Conservation (phyloP, 1,284 basidiomycete genomes). For the Filobasidium uniguttulatum region DNA sequence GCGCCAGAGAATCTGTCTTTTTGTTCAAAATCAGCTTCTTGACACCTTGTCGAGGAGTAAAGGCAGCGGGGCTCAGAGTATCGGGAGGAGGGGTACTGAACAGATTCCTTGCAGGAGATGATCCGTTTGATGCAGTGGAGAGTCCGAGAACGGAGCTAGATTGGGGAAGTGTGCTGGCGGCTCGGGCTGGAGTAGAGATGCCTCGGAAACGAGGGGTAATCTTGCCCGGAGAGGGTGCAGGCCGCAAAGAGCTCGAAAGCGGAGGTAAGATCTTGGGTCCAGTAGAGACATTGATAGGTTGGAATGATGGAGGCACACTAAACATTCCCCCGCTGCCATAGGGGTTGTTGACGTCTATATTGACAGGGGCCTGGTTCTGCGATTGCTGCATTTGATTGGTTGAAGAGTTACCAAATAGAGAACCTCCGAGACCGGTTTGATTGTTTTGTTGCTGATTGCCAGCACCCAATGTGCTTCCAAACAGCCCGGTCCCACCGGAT, state of each 20-base stretch:
- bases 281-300: constrained; percentile 29
- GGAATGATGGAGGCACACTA: constrained; percentile 22
- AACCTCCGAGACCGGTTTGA: constrained; percentile 26
- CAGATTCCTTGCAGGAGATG: constrained; percentile 19
- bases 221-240: constrained; percentile 29
- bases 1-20: constrained; percentile 20
- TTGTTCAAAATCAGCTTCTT: constrained; percentile 88
- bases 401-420: constrained; percentile 12
- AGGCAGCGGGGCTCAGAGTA: constrained; percentile 45
- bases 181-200: constrained; percentile 18
- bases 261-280: constrained; percentile 33
- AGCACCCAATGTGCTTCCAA: constrained; percentile 6
- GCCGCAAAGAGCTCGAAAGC: constrained; percentile 36
- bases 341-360: constrained; percentile 42
- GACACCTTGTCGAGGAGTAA: constrained; percentile 62
- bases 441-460: constrained; percentile 27
- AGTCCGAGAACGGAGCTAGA: constrained; percentile 23
- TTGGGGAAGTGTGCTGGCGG: constrained; percentile 18
- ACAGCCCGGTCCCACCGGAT: constrained; percentile 15
- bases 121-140: constrained; percentile 11
- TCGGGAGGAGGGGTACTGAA: constrained; percentile 47
- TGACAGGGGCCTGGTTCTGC: constrained; percentile 14
- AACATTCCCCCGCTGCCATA: constrained; percentile 63
- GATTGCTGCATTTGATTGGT: constrained; percentile 13
- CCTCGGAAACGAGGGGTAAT: constrained; percentile 26